These are phyloP conservation scores for Pelargonium exstipulatum DNA, from an alignment of 441 rosid species.

Conservation along the genomic window DNA sequence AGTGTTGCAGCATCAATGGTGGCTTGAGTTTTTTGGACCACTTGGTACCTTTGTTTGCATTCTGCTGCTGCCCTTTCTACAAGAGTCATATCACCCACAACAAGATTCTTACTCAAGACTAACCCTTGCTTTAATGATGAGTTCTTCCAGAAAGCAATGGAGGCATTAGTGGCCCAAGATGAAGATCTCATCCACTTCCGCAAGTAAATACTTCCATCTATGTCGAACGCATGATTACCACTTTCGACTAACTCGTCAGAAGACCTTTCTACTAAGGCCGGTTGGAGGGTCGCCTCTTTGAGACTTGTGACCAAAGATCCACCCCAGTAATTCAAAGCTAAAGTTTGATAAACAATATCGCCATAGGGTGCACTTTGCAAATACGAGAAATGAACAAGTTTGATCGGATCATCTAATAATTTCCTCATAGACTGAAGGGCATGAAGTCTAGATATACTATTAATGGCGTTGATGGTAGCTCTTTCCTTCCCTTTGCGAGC, in stretches of 20 bases:
- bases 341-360: conserved; percentile 66
- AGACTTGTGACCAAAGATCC: conserved; percentile 64
- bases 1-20: conserved; percentile 91
- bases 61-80: conserved; percentile 66
- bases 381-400: conserved; percentile 79
- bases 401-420: conserved; percentile 81
- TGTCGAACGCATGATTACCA: conserved; percentile 51
- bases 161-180: conserved; percentile 73
- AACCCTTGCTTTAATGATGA: conserved; percentile 51
- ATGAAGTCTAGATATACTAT: conserved; percentile 80
- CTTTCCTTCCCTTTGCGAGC: conserved; percentile 77
- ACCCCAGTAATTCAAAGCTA: conserved; percentile 86
- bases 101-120: conserved; percentile 73
- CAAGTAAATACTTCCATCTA: conserved; percentile 90
- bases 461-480: conserved; percentile 55
- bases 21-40: conserved; percentile 84
- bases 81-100: conserved; percentile 64
- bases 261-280: conserved; percentile 27
- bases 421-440: conserved; percentile 77
- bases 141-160: conserved; percentile 75
- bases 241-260: conserved; percentile 42
- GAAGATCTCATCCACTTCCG: conserved; percentile 89
- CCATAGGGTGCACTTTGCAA: conserved; percentile 75
- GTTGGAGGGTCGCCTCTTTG: conserved; percentile 36
- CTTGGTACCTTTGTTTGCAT: conserved; percentile 62